Percentiles rank a stretch among this genome's conserved stretches.
Conservation (phyloP, 768 basidiomycete genomes). For the Amyloporia xantha region DNA sequence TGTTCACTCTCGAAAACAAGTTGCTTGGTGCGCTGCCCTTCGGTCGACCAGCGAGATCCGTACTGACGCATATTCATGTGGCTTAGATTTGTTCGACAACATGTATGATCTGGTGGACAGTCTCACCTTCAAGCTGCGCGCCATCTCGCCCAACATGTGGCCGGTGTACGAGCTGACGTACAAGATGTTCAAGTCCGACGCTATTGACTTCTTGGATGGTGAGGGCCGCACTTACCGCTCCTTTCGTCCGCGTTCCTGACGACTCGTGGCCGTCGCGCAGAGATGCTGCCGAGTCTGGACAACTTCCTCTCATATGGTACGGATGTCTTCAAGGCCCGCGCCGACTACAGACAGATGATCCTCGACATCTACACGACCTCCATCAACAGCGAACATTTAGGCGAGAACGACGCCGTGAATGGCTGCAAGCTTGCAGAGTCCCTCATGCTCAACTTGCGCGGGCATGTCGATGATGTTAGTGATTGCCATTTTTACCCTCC, state of each 20-base stretch:
- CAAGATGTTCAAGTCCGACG: constrained; percentile 74
- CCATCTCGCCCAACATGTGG: constrained; percentile 82
- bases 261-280: constrained; percentile 25
- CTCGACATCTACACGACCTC: constrained; percentile 79
- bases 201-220: constrained; percentile 86
- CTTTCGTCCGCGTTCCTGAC: neutral
- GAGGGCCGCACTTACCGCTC: constrained; percentile 15
- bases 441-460: constrained; percentile 71
- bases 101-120: constrained; percentile 82
- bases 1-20: constrained; percentile 71
- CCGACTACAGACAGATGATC: constrained; percentile 73
- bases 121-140: constrained; percentile 73
- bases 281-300: constrained; percentile 84
- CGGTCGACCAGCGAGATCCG: constrained; percentile 17
- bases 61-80: constrained; percentile 36
- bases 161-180: constrained; percentile 80
- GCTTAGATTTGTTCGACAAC: constrained; percentile 84
- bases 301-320: constrained; percentile 84
- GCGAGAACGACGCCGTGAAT: constrained; percentile 78
- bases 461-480: constrained; percentile 71
- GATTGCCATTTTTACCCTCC: neutral
- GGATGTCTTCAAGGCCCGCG: constrained; percentile 63
- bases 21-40: constrained; percentile 50
- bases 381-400: constrained; percentile 63
- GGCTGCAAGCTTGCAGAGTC: constrained; percentile 84